Evolutionary conservation across 2,329 filamentous ascomycete species (phyloP), one percentile per base, ranked within the genome.

Genomic region (Arthrobotrys entomopaga): DNA sequence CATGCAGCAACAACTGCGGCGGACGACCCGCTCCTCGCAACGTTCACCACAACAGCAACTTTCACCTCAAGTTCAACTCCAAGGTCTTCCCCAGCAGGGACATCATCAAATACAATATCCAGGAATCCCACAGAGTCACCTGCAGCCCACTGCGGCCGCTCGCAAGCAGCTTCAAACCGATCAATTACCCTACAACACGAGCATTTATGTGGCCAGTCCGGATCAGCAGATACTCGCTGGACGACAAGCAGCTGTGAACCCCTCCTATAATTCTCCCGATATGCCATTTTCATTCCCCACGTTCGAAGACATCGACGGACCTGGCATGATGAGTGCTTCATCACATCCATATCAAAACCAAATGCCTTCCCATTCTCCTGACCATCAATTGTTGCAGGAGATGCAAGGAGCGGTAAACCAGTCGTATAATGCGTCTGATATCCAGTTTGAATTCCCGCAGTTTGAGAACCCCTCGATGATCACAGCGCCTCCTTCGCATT

Each of bases 1-100:
- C 6, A 61, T 65, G 49, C 70, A 66, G 43, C 69, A 65, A 13
- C 69, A 65, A 20, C 48, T 54, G 50, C 60, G 54, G 40, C 63
- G 70, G 57, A 74, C 63, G 29, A 74, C 70, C 29, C 70, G 70
- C 19, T 74, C 69, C 8, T 73, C 70, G 26, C 70, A 74, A 43
- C 70, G 63, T 24, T 67, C 70, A 29, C 63, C 70, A 2, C 63
- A 65, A 26, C 53, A 42, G 26, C 67, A 52, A 29, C 61, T 56
- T 15, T 53, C 67, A 13, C 49, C 69, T 0, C 64, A 65, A 29
- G 49, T 61, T 24, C n/a, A 46, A 29, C 49, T 74, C 16, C 70
- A 73, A 24, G 29, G 42, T 42, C 50, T 66, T 22, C 61, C 63
- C 8, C 61, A 53, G 19, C 29, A 34, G 29, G 29, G 29, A 5